Evolutionary conservation across 2,329 filamentous ascomycete genomes (phyloP).

Genomic region (Cladophialophora psammophila): DNA sequence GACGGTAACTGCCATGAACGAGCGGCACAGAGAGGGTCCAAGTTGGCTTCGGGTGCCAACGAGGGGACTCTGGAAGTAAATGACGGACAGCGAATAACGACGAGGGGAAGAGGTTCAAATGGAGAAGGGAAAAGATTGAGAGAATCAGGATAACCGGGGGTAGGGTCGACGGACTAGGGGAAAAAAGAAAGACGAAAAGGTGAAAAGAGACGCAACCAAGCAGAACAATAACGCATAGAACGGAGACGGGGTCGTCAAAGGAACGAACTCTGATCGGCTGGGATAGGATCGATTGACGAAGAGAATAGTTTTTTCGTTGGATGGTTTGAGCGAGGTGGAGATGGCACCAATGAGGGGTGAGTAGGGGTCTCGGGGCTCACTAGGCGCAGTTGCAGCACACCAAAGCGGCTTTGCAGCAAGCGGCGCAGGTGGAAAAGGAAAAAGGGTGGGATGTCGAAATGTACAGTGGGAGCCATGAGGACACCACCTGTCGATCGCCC

Average conservation of each 20-base stretch:
- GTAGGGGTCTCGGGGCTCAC: too few species aligned
- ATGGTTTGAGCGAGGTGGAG: constrained; percentile 13
- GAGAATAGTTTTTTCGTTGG: constrained; percentile 9
- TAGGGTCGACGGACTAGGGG: neutral
- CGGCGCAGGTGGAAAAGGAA: neutral
- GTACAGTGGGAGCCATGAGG: constrained; percentile 17
- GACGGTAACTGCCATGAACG: constrained; percentile 10
- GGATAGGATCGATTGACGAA: constrained; percentile 19
- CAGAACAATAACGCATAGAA: constrained; percentile 17
- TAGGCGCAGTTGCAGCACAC: neutral
- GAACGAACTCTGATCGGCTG: constrained; percentile 11
- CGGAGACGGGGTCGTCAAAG: constrained; percentile 14
- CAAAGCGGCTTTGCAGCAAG: neutral
- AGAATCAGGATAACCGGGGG: constrained; percentile 8
- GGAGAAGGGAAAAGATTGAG: constrained; percentile 5
- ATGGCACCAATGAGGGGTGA: neutral
- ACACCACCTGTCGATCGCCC: neutral
- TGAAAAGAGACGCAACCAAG: constrained; percentile 10
- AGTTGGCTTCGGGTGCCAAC: constrained; percentile 5
- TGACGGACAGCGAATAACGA: constrained; percentile 17
- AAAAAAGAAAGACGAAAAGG: constrained; percentile 11
- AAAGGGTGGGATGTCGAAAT: constrained; percentile 11
- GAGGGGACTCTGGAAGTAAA: constrained; percentile 3
- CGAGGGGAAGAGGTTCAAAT: constrained; percentile 3
- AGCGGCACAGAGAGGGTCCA: constrained; percentile 2